Evolutionary conservation across 306 rosid species (phyloP), one percentile per base, ranked within the genome.

Genomic region (Malus sieversii): DNA sequence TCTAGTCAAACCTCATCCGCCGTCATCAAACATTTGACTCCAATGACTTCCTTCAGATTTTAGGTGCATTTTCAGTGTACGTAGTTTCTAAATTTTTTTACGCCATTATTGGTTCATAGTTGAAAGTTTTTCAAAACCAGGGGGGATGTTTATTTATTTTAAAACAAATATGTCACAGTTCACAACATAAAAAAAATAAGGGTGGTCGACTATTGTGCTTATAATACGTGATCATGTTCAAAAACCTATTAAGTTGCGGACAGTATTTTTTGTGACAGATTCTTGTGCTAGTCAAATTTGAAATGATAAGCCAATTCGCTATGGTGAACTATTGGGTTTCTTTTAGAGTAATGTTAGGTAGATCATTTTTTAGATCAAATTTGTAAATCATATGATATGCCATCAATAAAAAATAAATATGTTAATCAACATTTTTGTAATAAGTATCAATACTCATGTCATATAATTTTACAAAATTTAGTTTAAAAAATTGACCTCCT

Each of bases 1-100:
- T 22, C 4, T 25, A 45, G 77, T 82, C 80, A 79, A 82, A 77
- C 30, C 75, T 76, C 77, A 75, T 72, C 67, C 71, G 70, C 81
- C 76, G 16, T 76, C 25, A 74, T 70, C 66, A 73, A 58, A 79
- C 72, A 53, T 70, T 64, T 77, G 79, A 85, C 79, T 15, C 48
- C 63, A 65, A 53, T 30, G 82, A 32, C 79, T 42, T 70, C 16
- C 19, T 62, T 63, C 52, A 63, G 32, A 45, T 69, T 80, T 78
- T 33, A 58, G 72, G 66, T 62, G 76, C 71, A n/a, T 22, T 42
- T 69, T 35, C 70, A 13, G n/a, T 15, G 35, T 27, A 27, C 27
- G 27, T 27, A 13, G 9, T 30, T 59, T 23, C 68, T 77, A 10
- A 8, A 4, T 15, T 20, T 70, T 29, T 70, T n/a, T 45, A 58